Evolutionary conservation across 2,329 filamentous ascomycete genomes (phyloP).

Genomic region (Ophiostoma triangulosporum): DNA sequence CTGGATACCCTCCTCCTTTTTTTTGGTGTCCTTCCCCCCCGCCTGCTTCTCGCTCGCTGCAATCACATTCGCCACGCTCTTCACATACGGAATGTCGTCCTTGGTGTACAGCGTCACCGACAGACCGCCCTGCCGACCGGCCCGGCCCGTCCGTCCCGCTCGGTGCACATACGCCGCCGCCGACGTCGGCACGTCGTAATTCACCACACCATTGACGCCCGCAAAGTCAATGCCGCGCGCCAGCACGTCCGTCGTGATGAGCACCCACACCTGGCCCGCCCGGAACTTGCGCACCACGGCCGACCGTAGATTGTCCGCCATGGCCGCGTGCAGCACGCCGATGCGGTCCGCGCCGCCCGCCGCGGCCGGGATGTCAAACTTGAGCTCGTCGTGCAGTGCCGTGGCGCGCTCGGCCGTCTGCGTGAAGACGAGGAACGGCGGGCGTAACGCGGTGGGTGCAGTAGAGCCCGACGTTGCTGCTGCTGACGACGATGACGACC

Average conservation of each 20-base stretch:
- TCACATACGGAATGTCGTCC: conserved; percentile 80
- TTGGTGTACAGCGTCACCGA: conserved; percentile 92
- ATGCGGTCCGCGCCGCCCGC: conserved; percentile 76
- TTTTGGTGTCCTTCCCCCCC: conserved; percentile 14
- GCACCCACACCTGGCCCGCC: conserved; percentile 83
- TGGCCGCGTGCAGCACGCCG: conserved; percentile 77
- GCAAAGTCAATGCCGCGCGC: conserved; percentile 89
- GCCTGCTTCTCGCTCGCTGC: conserved; percentile 64
- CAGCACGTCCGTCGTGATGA: conserved; percentile 90
- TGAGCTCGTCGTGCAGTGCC: conserved; percentile 76
- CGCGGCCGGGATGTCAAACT: conserved; percentile 84
- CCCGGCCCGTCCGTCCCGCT: conserved; percentile 79
- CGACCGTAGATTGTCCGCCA: conserved; percentile 62
- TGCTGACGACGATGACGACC: conserved; percentile 3
- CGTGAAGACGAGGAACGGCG: conserved; percentile 89
- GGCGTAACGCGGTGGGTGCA: conserved; percentile 41
- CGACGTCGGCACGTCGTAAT: conserved; percentile 92
- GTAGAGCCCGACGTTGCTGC: conserved; percentile 18
- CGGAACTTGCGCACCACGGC: conserved; percentile 82
- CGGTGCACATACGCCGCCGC: conserved; percentile 87
- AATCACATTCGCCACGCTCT: conserved; percentile 88
- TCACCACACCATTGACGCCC: conserved; percentile 89
- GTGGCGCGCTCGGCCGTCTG: conserved; percentile 88
- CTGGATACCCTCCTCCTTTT: conserved; percentile 33
- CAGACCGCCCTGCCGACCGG: conserved; percentile 73